phyloP scores from a whole-genome alignment of 345 rosid species.

The Hypericum perforatum region DNA sequence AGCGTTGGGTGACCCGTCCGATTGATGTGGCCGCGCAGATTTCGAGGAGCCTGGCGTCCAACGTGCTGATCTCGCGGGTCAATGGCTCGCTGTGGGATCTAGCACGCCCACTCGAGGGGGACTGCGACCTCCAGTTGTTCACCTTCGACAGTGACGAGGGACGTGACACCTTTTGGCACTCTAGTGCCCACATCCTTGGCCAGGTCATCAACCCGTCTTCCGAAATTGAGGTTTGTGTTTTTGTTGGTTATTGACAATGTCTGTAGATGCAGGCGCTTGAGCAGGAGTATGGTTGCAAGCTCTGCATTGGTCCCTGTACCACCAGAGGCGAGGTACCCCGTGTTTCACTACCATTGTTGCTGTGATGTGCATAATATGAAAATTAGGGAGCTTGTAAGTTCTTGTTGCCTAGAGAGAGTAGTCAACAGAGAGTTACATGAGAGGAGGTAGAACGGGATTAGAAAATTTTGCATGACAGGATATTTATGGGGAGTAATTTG shows the following conservation, averaged over 20 bases:
- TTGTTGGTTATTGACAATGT: not conserved
- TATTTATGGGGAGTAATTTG: too few relatives aligned
- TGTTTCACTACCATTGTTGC: not conserved
- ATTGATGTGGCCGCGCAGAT: conserved; percentile 61
- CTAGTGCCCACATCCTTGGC: conserved; percentile 98
- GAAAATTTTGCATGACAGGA: too few relatives aligned
- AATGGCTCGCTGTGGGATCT: conserved; percentile 86
- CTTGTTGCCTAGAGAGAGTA: too few relatives aligned
- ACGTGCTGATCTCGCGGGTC: conserved; percentile 68
- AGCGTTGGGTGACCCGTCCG: conserved; percentile 68
- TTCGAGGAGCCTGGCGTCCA: conserved; percentile 54
- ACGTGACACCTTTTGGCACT: conserved; percentile 95
- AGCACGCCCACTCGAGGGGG: conserved; percentile 72
- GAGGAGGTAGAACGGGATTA: too few relatives aligned
- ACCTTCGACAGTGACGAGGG: conserved; percentile 71
- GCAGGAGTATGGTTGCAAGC: conserved; percentile 74
- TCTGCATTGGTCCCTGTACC: conserved; percentile 97
- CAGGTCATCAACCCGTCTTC: not conserved
- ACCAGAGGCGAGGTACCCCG: conserved; percentile 86
- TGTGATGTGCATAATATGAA: not conserved
- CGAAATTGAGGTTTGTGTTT: conserved; percentile 7
- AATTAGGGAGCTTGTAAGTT: too few relatives aligned
- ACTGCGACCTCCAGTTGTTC: conserved; percentile 64
- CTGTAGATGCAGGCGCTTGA: conserved; percentile 55
- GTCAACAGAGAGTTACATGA: too few relatives aligned